Conservation (phyloP, 2,329 filamentous ascomycete genomes). For the Triangularia setosa region DNA sequence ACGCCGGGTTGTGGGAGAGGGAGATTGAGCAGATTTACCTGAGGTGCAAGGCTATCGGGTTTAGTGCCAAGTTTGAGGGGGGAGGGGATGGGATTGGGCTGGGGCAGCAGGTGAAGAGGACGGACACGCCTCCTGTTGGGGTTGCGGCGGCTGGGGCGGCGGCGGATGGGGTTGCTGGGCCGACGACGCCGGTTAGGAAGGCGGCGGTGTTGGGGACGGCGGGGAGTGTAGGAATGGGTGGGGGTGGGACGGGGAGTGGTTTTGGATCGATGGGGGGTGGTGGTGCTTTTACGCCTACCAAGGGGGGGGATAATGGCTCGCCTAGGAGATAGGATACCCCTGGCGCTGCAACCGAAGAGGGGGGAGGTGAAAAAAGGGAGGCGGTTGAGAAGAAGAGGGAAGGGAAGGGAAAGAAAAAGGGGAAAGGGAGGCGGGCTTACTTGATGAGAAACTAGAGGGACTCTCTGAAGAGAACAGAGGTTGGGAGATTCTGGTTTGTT, state of each 20-base stretch:
- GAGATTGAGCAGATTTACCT: slow-evolving; percentile 85
- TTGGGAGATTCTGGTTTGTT: no score
- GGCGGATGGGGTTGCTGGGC: slow-evolving; percentile 2
- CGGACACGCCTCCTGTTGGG: slow-evolving; percentile 52
- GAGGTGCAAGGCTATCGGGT: slow-evolving; percentile 43
- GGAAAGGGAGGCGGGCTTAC: no score
- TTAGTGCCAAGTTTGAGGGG: slow-evolving; percentile 48
- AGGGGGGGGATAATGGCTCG: not conserved
- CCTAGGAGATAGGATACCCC: not conserved
- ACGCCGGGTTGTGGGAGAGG: slow-evolving; percentile 76
- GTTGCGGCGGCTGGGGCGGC: slow-evolving; percentile 27
- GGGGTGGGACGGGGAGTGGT: slow-evolving; percentile 1
- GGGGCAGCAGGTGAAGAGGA: slow-evolving; percentile 36
- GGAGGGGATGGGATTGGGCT: slow-evolving; percentile 36
- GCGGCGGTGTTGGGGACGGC: slow-evolving; percentile 6
- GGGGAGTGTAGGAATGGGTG: slow-evolving; percentile 7
- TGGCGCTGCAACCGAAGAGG: no score
- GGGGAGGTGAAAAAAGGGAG: no score
- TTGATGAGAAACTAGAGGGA: no score
- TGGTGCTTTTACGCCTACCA: slow-evolving; percentile 5
- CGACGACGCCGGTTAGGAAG: slow-evolving; percentile 22
- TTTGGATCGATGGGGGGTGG: slow-evolving; percentile 2
- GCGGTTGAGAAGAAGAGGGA: no score
- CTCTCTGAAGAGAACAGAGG: no score
- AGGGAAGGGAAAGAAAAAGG: no score